phyloP scores from a whole-genome alignment of 805 yeast genomes.

The Wickerhamomyces strasburgensis region DNA sequence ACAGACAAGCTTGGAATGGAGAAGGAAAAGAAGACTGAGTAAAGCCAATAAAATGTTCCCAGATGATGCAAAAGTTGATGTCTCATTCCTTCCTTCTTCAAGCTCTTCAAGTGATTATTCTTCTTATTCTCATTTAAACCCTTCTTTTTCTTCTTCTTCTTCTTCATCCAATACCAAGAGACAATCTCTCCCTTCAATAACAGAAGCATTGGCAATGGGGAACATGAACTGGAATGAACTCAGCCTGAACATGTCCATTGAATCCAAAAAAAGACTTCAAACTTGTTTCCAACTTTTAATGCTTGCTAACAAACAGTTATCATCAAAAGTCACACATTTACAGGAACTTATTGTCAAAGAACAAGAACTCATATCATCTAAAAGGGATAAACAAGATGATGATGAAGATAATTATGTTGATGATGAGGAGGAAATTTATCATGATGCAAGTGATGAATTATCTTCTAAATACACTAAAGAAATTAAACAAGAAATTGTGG shows the following conservation, averaged over 20 bases:
- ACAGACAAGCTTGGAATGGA: slow-evolving; percentile 27
- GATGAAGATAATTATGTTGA: slow-evolving; percentile 3
- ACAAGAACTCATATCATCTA: slow-evolving; percentile 18
- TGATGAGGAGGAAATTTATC: slow-evolving; percentile 26
- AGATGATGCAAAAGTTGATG: slow-evolving; percentile 22
- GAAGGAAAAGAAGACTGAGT: slow-evolving; percentile 34
- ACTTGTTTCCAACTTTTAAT: slow-evolving; percentile 76
- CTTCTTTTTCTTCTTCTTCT: slow-evolving; percentile 6
- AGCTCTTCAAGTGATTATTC: not conserved
- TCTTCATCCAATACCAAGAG: slow-evolving; percentile 16
- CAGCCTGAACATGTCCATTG: slow-evolving; percentile 45
- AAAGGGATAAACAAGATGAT: not conserved
- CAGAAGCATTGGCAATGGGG: slow-evolving; percentile 32
- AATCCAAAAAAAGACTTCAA: slow-evolving; percentile 68
- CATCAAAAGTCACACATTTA: slow-evolving; percentile 57
- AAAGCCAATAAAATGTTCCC: slow-evolving; percentile 26
- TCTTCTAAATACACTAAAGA: slow-evolving; percentile 26
- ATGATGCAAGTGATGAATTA: slow-evolving; percentile 27
- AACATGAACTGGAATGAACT: slow-evolving; percentile 32
- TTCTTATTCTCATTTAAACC: not conserved
- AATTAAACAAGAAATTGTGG: slow-evolving; percentile 76
- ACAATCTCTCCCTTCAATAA: slow-evolving; percentile 31
- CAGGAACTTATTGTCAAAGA: slow-evolving; percentile 54
- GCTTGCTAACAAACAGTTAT: slow-evolving; percentile 74
- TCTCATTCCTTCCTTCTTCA: slow-evolving; percentile 1